Evolutionary conservation across 768 basidiomycete genomes (phyloP).

Genomic region (Gloeostereum incarnatum): DNA sequence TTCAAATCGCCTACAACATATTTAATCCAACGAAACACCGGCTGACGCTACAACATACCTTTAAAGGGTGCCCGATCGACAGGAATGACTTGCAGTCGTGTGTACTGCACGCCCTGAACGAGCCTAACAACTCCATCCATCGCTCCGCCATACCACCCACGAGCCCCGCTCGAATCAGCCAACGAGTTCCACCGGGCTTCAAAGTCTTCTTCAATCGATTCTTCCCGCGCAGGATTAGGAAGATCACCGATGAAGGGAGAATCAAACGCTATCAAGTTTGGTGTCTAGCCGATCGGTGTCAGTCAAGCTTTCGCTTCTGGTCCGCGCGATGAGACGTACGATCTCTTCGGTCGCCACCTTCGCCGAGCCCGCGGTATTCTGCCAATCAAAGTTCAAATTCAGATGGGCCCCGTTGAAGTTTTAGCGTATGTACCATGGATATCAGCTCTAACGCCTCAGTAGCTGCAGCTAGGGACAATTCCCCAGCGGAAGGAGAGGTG

Average conservation of each 20-base stretch:
- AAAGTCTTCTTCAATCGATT: constrained; percentile 3
- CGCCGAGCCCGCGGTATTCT: too few relatives aligned
- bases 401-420: neutral
- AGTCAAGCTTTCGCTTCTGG: too few relatives aligned
- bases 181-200: constrained; percentile 48
- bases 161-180: constrained; percentile 26
- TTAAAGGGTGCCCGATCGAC: constrained; percentile 45
- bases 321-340: too few relatives aligned
- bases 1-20: constrained; percentile 52
- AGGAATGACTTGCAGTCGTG: constrained; percentile 41
- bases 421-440: constrained; percentile 10
- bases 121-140: constrained; percentile 44
- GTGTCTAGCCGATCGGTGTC: too few relatives aligned
- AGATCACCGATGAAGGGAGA: constrained; percentile 55
- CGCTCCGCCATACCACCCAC: constrained; percentile 64
- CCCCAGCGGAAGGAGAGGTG: constrained; percentile 23
- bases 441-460: constrained; percentile 19
- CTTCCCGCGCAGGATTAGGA: constrained; percentile 9
- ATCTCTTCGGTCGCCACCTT: too few relatives aligned
- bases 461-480: constrained; percentile 31
- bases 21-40: constrained; percentile 9
- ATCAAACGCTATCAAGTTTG: constrained; percentile 71
- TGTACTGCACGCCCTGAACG: constrained; percentile 35
- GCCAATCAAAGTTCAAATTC: neutral
- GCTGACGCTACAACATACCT: constrained; percentile 1